Conservation (phyloP, 1,284 basidiomycete species). For the Thecaphora thlaspeos region DNA sequence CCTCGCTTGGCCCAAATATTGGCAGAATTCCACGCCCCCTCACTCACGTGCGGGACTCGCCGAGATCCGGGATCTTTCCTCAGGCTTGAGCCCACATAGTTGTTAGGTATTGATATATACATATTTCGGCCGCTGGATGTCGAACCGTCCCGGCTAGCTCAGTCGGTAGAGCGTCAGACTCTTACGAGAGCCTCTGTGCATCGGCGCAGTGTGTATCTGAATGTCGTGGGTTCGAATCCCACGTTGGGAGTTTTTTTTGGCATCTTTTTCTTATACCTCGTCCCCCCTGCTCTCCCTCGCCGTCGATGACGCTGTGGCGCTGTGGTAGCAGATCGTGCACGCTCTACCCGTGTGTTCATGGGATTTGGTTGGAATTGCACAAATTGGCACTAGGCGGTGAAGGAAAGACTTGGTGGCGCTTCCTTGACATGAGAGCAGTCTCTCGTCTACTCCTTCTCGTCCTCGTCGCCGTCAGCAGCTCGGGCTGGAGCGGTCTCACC, state of each 20-base stretch:
- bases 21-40: too few relatives aligned
- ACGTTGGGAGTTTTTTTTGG: neutral
- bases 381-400: neutral
- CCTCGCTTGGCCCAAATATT: too few relatives aligned
- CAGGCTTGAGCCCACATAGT: too few relatives aligned
- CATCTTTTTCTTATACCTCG: neutral
- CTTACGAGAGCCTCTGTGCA: conserved; percentile 27
- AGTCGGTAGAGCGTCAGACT: conserved; percentile 59
- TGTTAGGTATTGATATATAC: too few relatives aligned
- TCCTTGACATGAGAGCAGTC: neutral
- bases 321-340: neutral
- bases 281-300: neutral
- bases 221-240: conserved; percentile 1
- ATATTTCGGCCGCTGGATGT: too few relatives aligned
- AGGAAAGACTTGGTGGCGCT: neutral
- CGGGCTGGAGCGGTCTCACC: too few relatives aligned
- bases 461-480: too few relatives aligned
- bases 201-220: neutral
- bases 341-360: neutral
- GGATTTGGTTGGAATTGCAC: neutral
- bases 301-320: neutral
- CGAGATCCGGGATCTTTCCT: too few relatives aligned
- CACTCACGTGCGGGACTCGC: too few relatives aligned
- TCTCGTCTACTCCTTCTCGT: neutral
- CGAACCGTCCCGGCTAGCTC: conserved; percentile 59